Base-by-base conservation (phyloP, 805 yeast species). In the Yarrowia osloensis region DNA sequence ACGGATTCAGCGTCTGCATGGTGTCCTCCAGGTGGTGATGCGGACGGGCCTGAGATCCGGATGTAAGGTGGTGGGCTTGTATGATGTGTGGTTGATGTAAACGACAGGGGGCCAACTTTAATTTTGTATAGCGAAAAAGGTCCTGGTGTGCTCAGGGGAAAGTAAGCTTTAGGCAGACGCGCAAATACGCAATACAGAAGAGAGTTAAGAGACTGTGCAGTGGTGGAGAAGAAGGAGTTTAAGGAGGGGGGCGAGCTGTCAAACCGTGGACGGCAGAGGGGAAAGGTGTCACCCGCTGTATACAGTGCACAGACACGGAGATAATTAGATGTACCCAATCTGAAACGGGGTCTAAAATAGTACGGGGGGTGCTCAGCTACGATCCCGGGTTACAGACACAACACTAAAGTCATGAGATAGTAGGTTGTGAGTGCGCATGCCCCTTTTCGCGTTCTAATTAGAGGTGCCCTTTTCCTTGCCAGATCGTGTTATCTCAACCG, bases 41-140 rank as follows among this genome's bases (percentile, higher is more conserved):
- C 17, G 33, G 50, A 21, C 46, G 17, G 31, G 31, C 50, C 50
- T 26, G 50, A 7, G 54, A 5, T 47, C n/a, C 57, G 5, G 5
- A 26, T 7, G 42, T 7, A 15, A 13, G 40, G 26, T 47, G 55
- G 19, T 9, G 24, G n/a, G 37, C 17, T n/a, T 44, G 29, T 44
- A 8, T 13, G 7, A n/a, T 35, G 44, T 54, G 61, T 35, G 44
- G 44, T 50, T 33, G 61, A 37, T 54, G 44, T 37, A 24, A 54
- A 35, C 61, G 61, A 54, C 61, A 54, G 61, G 61, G 59, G 61
- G 44, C 44, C 61, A 54, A 54, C 61, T 54, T 37, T 54, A 54
- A 24, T 24, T 22, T 24, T 15, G 31, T 22, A 9, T 35, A 24
- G 31, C 28, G 35, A n/a, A 49, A 29, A 29, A 28, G 54, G 50